Evolutionary conservation across 1,139 yeast genomes (phyloP), one percentile per base, ranked within the genome.

Genomic region (Yamadazyma diddensiae): DNA sequence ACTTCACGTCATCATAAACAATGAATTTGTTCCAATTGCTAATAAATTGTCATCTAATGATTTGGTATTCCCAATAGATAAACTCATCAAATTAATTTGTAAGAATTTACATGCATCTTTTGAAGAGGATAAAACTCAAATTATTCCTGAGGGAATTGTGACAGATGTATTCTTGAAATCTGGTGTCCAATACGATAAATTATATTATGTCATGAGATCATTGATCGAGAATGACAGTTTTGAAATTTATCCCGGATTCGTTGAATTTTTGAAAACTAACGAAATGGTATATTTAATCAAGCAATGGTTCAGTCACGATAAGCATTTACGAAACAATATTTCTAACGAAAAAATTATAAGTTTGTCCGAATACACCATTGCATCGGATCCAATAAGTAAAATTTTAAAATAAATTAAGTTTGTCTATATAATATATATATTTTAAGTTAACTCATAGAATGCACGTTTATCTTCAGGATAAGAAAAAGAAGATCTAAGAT

Each of bases 61-160:
- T 47, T 71, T 79, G 50, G 86, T 88, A 1, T 87, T 90, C 65
- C 95, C 97, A 7, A 68, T 85, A 11, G 79, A 78, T 41, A 82
- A 79, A 41, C 64, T 88, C 36, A 66, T 86, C 42, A 82, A 85
- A 37, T 65, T 82, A 59, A 70, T 46, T 55, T 66, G 45, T 52
- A 70, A 49, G 39, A 65, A 66, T 45, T 49, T 72, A 20, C 64
- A 65, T 35, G 64, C 62, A 28, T 62, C 68, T 2, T 45, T 52
- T 5, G 65, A 61, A 26, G 57, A 55, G 38, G 53, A 65, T 67
- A 34, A 71, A 62, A 46, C 43, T 3, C 67, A 64, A 74, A 58
- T 67, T 67, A 63, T 65, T 9, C 69, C 72, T 1, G 45, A 47
- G 24, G 75, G 74, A 1, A 46, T 50, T 7, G 44, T 69, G 21